Percentiles rank a stretch among this genome's conserved stretches.
Evolutionary conservation across 192 early-diverging fungal genomes (phyloP).

Genomic region (Obelidium mucronatum): DNA sequence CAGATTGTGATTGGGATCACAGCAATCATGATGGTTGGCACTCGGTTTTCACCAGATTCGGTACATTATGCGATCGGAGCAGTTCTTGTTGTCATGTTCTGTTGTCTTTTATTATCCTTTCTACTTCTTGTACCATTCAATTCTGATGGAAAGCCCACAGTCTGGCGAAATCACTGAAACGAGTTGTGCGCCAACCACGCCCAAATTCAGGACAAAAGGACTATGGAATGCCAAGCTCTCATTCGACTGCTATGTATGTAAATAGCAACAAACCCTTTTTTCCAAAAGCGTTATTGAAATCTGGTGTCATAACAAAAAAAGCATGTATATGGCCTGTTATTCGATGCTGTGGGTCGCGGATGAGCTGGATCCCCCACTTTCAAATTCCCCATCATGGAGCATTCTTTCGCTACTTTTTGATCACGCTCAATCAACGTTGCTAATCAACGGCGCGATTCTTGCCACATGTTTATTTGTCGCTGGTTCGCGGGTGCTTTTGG

Average conservation of each 20-base stretch:
- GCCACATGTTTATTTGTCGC: not conserved
- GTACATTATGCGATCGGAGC: not conserved
- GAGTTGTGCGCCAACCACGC: not conserved
- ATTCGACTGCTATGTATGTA: not conserved
- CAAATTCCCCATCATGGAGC: too few species aligned
- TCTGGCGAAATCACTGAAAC: not conserved
- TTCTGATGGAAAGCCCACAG: too few species aligned
- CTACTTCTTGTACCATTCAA: not conserved
- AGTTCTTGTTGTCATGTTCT: not conserved
- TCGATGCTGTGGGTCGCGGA: not conserved
- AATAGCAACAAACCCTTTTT: too few species aligned
- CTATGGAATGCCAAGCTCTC: slow-evolving; percentile 13
- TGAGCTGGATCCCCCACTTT: not conserved
- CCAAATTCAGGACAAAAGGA: not conserved
- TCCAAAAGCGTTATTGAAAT: too few species aligned
- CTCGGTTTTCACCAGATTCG: not conserved
- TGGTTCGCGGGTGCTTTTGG: not conserved
- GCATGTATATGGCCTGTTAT: not conserved
- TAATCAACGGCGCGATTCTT: not conserved
- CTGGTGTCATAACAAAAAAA: too few species aligned
- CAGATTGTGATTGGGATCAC: not conserved
- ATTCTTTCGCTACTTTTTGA: not conserved
- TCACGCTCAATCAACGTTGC: not conserved
- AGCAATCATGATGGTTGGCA: not conserved
- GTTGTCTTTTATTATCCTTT: not conserved